A percentile compares a stretch with the other conserved stretches of the same genome.
These are phyloP conservation scores for Actinomortierella wolfii DNA, from an alignment of 371 early-diverging fungal genomes.

Conservation along the genomic window DNA sequence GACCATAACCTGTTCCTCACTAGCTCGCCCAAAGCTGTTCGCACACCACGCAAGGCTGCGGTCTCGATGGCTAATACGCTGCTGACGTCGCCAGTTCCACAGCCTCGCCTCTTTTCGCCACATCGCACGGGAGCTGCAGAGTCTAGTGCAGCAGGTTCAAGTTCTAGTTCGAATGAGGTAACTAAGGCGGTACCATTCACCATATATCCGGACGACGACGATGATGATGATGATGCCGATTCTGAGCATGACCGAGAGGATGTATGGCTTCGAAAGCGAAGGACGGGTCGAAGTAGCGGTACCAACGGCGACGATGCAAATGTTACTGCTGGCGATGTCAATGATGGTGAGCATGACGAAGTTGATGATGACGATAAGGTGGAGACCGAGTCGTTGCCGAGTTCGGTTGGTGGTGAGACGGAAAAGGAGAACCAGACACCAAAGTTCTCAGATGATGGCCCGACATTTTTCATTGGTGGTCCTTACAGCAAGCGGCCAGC, in stretches of 20 bases:
- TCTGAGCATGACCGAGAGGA: not conserved
- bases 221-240: conserved; percentile 7
- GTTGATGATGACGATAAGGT: conserved; percentile 29
- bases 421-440: conserved; percentile 42
- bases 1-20: conserved; percentile 23
- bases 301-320: no score
- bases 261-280: not conserved
- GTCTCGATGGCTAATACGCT: not conserved
- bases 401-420: conserved; percentile 13
- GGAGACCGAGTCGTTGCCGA: conserved; percentile 31
- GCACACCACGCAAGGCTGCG: conserved; percentile 15
- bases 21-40: conserved; percentile 18
- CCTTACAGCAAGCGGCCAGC: no score
- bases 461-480: conserved; percentile 19
- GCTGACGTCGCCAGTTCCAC: no score
- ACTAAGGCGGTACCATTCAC: not conserved
- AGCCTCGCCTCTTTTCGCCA: no score
- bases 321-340: conserved; percentile 5
- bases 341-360: conserved; percentile 28
- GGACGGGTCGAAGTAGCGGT: not conserved
- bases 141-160: no score
- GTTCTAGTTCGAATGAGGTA: no score
- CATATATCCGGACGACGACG: conserved; percentile 1
- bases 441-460: conserved; percentile 12
- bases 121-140: no score